These are phyloP conservation scores for Brettanomyces sp. DNA, from an alignment of 805 yeast species.

Conservation along the genomic window DNA sequence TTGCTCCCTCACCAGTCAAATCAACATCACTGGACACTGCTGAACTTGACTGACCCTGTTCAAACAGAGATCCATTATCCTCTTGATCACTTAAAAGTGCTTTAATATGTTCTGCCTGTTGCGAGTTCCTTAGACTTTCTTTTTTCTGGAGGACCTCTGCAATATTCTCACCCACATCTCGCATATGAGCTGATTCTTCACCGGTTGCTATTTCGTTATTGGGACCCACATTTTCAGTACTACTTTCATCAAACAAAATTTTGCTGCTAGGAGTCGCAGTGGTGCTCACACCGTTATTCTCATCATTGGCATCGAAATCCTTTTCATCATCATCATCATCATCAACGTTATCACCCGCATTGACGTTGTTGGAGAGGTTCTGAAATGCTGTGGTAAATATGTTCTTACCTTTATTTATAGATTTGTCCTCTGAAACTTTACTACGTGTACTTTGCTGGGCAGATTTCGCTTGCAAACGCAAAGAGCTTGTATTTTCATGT, in stretches of 20 bases:
- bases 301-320: conserved; percentile 3
- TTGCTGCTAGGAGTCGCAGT: too few relatives aligned
- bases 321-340: conserved; percentile 4
- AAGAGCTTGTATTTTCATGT: too few relatives aligned
- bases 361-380: conserved; percentile 5
- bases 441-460: too few relatives aligned
- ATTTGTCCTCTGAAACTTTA: background rate
- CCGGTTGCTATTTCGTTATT: too few relatives aligned
- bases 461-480: too few relatives aligned
- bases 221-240: too few relatives aligned
- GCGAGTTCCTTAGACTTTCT: background rate
- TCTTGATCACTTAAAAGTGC: background rate
- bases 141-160: background rate
- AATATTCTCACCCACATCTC: background rate
- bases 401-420: background rate
- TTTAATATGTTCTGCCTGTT: background rate
- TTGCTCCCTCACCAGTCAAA: background rate
- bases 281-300: conserved; percentile 2
- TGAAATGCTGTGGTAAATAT: conserved; percentile 1
- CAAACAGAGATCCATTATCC: background rate
- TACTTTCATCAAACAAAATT: too few relatives aligned
- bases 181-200: too few relatives aligned
- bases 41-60: background rate
- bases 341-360: conserved; percentile 12
- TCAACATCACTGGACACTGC: background rate